These are phyloP conservation scores for Graphilbum sp. DNA, from an alignment of 2,329 filamentous ascomycete species.

Conservation along the genomic window DNA sequence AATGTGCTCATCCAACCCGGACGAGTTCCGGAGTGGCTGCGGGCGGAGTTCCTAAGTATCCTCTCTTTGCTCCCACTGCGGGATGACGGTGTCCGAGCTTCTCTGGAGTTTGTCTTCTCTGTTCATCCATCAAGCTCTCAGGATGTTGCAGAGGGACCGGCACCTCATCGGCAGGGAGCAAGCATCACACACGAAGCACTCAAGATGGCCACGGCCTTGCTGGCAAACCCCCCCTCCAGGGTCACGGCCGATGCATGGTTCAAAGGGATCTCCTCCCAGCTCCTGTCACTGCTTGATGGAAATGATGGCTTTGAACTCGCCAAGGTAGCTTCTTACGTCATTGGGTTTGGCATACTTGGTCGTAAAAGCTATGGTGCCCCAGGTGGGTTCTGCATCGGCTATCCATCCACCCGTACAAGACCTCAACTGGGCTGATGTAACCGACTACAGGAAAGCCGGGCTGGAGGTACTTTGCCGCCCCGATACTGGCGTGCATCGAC, in stretches of 20 bases:
- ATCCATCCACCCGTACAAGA: background rate
- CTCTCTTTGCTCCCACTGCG: slow-evolving; percentile 46
- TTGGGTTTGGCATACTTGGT: slow-evolving; percentile 51
- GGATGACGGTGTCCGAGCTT: slow-evolving; percentile 46
- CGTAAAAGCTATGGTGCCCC: slow-evolving; percentile 47
- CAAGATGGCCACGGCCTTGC: slow-evolving; percentile 41
- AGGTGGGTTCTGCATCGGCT: slow-evolving; percentile 19
- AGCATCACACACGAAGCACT: slow-evolving; percentile 54
- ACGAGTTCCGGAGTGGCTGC: slow-evolving; percentile 42
- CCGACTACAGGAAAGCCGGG: slow-evolving; percentile 31
- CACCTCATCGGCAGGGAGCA: slow-evolving; percentile 38
- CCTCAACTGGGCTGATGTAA: background rate
- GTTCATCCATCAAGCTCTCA: slow-evolving; percentile 41
- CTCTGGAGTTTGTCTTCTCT: slow-evolving; percentile 54
- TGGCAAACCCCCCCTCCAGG: slow-evolving; percentile 40
- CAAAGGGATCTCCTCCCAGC: slow-evolving; percentile 39
- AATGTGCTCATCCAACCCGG: slow-evolving; percentile 48
- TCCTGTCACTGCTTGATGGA: slow-evolving; percentile 46
- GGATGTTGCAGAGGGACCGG: slow-evolving; percentile 21
- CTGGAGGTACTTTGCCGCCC: slow-evolving; percentile 45
- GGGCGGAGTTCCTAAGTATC: slow-evolving; percentile 34
- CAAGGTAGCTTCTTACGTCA: slow-evolving; percentile 43
- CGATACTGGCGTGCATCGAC: slow-evolving; percentile 36
- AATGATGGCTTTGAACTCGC: slow-evolving; percentile 37
- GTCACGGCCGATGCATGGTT: slow-evolving; percentile 44